Base-by-base conservation (phyloP, 2,329 filamentous ascomycete species). In the Fusarium sp. region DNA sequence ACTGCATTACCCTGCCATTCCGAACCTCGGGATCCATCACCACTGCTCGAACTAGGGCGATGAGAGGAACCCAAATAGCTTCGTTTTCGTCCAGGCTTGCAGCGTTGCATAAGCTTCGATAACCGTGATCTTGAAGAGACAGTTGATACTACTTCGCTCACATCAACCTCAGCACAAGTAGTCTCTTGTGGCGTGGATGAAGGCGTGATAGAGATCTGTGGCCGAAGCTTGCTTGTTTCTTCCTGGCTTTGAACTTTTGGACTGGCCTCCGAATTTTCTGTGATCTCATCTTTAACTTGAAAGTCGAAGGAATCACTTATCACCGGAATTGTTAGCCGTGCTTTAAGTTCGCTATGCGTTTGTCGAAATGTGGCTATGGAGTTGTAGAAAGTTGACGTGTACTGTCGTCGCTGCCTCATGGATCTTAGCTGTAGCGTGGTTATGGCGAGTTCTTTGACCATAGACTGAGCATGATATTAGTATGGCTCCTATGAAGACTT, bases 341-440 rank as follows among this genome's bases (percentile, higher is more conserved):
- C 14, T n/a, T 38, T 13, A 7, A n/a, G 4, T 10, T 21, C 49
- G 11, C 38, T 15, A 6, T 67, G 62, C 9, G 33, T 50, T 19
- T 42, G 31, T 7, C 62, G 66, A 7, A 67, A 67, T 1, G 24
- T 28, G 14, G 44, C 26, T 50, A 38, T 46, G 1, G 57, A 55
- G 24, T 47, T 69, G 24, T 70, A 70, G 24, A 67, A 69, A 0
- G 49, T 67, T 1, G 52, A 3, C 0, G 57, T 67, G 4, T 39
- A 70, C 3, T 21, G n/a, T 4, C 66, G 47, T 8, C 57, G 53
- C n/a, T 70, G 66, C 1, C 63, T 31, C 66, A 69, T 70, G 17
- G 66, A 63, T 21, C 50, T 50, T 2, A 70, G n/a, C 11, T 69
- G 57, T 1, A 69, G 15, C 0, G 67, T 69, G 1, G 62, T 56